phyloP scores from a whole-genome alignment of 345 rosid species.

The Conringia planisiliqua region DNA sequence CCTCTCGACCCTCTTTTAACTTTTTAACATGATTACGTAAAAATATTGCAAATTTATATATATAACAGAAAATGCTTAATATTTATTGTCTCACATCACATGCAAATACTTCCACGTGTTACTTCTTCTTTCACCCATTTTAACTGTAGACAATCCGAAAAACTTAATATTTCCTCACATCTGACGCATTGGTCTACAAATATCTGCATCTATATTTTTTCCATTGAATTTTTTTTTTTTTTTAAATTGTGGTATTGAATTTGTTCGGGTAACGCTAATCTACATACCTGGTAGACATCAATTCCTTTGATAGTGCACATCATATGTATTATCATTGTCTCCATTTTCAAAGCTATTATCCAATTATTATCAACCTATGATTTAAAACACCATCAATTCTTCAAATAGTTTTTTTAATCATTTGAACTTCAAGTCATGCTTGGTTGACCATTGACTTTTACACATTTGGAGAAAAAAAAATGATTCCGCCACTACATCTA shows the following conservation, averaged over 20 bases:
- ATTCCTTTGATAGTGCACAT: slow-evolving; percentile 16
- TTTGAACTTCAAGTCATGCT: slow-evolving; percentile 29
- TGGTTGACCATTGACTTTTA: slow-evolving; percentile 33
- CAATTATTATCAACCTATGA: slow-evolving; percentile 25
- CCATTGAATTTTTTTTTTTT: too few relatives aligned
- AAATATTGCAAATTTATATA: background rate
- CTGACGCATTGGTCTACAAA: background rate
- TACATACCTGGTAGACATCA: background rate
- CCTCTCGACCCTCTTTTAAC: slow-evolving; percentile 12
- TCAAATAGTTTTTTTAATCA: slow-evolving; percentile 24
- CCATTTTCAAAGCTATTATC: slow-evolving; percentile 18
- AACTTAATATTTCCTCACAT: background rate
- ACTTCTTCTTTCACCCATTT: background rate
- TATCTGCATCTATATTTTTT: background rate
- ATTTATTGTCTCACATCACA: background rate
- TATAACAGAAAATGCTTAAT: too few relatives aligned
- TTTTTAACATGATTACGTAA: background rate
- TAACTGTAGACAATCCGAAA: background rate
- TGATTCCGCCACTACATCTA: background rate
- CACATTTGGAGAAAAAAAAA: background rate
- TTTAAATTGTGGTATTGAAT: background rate
- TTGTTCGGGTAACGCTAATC: background rate
- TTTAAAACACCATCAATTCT: slow-evolving; percentile 3
- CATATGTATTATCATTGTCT: slow-evolving; percentile 20
- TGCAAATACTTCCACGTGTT: background rate